Base-by-base conservation (phyloP, 202 grass and related monocot genomes). In the Cymbopogon flexuosus region DNA sequence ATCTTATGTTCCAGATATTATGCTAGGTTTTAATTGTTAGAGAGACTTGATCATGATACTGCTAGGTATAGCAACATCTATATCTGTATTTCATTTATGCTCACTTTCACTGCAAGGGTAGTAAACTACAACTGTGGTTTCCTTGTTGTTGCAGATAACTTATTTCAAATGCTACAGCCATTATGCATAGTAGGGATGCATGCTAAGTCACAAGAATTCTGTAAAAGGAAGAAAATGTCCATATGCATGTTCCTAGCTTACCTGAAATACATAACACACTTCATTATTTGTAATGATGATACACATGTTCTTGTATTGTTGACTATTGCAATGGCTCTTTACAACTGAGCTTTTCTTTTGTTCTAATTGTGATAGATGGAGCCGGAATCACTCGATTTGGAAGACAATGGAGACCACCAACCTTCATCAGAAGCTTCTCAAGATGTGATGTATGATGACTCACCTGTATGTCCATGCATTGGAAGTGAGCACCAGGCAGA, bases 401-500 rank as follows among this genome's bases (percentile, higher is more conserved):
- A 86, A 86, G 79, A 89, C 60, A 52, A 51, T 36, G 83, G 59
- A 33, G 83, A 82, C 36, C 51, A 61, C 80, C 75, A 82, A 72
- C 49, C 47, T 79, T 87, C 80, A 67, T 74, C 82, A 88, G 81
- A 88, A 79, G 63, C 75, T 84, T 79, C 69, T 12, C 40, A 74
- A 52, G 84, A 91, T 36, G 88, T 66, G 62, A 80, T 86, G 45
- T 82, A 77, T 81, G 89, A 96, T 45, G 90, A 97, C 75, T 66
- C 85, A 12, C 85, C 49, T 22, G 56, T 90, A 63, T 89, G 72
- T 73, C 89, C 87, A 61, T 82, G 89, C 61, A 86, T 91, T 77
- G 96, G 96, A 85, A 86, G 82, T 73, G 84, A 85, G 62, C 89
- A 93, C 87, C 96, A 99, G 76, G 92, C 83, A 40, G 88, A 88